Evolutionary conservation across 495 filamentous ascomycete genomes (phyloP).

Genomic region (Lasiosphaeria miniovina): DNA sequence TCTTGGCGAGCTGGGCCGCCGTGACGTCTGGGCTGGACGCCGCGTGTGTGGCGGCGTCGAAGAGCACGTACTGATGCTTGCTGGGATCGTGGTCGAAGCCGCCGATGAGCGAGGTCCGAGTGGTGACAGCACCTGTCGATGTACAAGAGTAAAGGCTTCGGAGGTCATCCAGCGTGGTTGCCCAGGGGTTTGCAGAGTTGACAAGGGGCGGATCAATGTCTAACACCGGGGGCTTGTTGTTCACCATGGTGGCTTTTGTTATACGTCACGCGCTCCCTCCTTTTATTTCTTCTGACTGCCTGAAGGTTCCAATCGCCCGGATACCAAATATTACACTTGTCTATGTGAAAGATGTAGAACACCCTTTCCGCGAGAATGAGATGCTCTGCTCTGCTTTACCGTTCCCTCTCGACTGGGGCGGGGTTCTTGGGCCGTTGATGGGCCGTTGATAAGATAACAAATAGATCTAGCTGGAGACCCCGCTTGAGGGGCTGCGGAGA

Average conservation of each 20-base stretch:
- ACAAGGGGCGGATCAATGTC: slow-evolving; percentile 61
- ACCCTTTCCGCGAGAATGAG: too few species aligned
- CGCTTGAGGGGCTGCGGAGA: slow-evolving; percentile 7
- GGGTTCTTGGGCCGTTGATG: too few species aligned
- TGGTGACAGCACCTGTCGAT: slow-evolving; percentile 67
- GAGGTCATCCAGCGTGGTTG: slow-evolving; percentile 58
- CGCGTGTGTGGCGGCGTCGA: slow-evolving; percentile 50
- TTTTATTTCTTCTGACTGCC: neutral
- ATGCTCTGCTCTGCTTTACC: too few species aligned
- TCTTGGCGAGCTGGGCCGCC: neutral
- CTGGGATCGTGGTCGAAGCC: slow-evolving; percentile 60
- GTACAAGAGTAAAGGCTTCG: slow-evolving; percentile 51
- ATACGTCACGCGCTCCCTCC: neutral
- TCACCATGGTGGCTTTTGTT: neutral
- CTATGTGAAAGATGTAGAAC: too few species aligned
- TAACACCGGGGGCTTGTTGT: slow-evolving; percentile 30
- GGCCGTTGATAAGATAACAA: slow-evolving; percentile 23
- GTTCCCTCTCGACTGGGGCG: too few species aligned
- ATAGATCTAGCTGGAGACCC: neutral
- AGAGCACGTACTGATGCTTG: slow-evolving; percentile 63
- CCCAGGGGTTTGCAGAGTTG: slow-evolving; percentile 71
- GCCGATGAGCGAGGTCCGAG: slow-evolving; percentile 56
- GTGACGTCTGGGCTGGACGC: slow-evolving; percentile 3
- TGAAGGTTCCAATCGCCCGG: neutral
- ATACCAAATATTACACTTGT: too few species aligned